Evolutionary conservation across 371 early-diverging fungal genomes (phyloP).

Genomic region (Circinella minor): DNA sequence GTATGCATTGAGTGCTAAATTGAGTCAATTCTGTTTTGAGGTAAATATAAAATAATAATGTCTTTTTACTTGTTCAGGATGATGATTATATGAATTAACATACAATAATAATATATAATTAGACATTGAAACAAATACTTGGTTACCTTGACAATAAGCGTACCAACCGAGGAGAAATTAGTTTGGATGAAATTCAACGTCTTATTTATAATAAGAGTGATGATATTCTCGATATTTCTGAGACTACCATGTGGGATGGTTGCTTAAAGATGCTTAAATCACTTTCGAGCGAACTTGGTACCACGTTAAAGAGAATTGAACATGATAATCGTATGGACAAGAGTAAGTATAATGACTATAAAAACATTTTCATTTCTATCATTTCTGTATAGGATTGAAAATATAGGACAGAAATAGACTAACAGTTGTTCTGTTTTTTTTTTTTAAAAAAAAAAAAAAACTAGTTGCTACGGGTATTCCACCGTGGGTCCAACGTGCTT

Average conservation of each 20-base stretch:
- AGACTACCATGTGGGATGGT: conserved; percentile 68
- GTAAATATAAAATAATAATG: conserved; percentile 15
- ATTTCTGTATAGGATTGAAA: background rate
- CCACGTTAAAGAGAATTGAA: conserved; percentile 45
- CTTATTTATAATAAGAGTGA: conserved; percentile 57
- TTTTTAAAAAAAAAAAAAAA: background rate
- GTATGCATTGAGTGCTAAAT: conserved; percentile 52
- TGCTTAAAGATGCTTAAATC: conserved; percentile 56
- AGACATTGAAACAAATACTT: conserved; percentile 37
- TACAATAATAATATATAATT: background rate
- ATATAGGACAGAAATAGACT: background rate
- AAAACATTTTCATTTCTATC: no score
- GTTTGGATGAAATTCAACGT: conserved; percentile 50
- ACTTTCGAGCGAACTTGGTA: conserved; percentile 49
- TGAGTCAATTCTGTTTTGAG: conserved; percentile 54
- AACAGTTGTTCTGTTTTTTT: background rate
- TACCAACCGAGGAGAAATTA: conserved; percentile 50
- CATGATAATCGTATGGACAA: conserved; percentile 54
- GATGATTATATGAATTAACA: background rate
- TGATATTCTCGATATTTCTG: conserved; percentile 55
- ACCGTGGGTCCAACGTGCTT: conserved; percentile 86
- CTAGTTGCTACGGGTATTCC: conserved; percentile 55
- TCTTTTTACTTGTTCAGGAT: background rate
- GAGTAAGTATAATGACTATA: conserved; percentile 30
- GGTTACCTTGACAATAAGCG: conserved; percentile 36